Base-by-base conservation (phyloP, 2,329 filamentous ascomycete genomes). In the Aurifilum marmelostoma region DNA sequence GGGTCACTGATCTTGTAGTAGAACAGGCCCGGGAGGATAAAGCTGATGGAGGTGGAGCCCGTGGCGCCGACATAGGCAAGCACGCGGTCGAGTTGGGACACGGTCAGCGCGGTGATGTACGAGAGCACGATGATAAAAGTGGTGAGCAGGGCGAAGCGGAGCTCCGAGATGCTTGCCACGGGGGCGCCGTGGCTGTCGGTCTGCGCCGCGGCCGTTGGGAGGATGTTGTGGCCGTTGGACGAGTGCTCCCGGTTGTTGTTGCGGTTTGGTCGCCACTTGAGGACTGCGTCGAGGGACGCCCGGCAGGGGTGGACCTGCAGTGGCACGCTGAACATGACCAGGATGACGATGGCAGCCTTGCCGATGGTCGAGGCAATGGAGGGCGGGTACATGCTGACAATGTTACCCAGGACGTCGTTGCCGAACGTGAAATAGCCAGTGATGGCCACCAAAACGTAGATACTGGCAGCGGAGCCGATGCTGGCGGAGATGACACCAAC, bases 1-100 rank as follows among this genome's bases (percentile, higher is more conserved):
- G 96, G 96, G 32, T 93, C 89, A 16, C 93, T 97, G 70, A 99
- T 98, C 80, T 98, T 98, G 82, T 98, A 99, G 80, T 98, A 99
- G 79, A 99, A 99, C 4, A 99, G 81, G 0, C 96, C 96, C 0
- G 96, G 96, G 0, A 99, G 85, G 73, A 99, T 98, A 78, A 99
- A 99, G 71, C 93, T 97, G 75, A 99, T 99, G 71, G 93, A 93
- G 0, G 96, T 99, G 65, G 91, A 95, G 66, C 96, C 96, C 0
- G 96, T 99, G 74, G 91, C 94, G 50, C 96, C 96, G 14, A 99
- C 96, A 74, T 97, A 99, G 0, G 96, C 95, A 0, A 99, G 86
- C 0, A 99, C 94, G 61, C 92, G 91, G 77, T 97, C 94, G 3
- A 99, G 86, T 16, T 91, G 96, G 27, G 89, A 92, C 3, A 99